Conservation (phyloP, 2,329 filamentous ascomycete genomes). For the Helotiales sp. region DNA sequence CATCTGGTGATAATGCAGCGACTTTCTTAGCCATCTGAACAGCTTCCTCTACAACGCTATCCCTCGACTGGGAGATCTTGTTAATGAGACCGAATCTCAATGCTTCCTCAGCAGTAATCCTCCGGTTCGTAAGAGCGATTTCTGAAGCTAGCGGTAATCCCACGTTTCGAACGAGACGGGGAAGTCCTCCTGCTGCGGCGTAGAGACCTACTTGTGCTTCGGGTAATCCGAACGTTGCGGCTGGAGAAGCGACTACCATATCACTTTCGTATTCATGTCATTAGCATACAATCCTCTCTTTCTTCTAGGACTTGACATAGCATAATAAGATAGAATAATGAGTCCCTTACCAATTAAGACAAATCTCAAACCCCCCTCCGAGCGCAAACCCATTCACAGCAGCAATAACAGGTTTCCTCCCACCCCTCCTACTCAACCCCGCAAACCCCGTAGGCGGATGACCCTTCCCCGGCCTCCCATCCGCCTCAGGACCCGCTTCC, state of each 20-base stretch:
- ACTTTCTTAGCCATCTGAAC: constrained; percentile 62
- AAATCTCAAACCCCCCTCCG: constrained; percentile 76
- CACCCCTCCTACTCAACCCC: constrained; percentile 64
- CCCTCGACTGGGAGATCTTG: constrained; percentile 50
- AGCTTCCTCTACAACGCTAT: constrained; percentile 53
- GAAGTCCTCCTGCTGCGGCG: constrained; percentile 69
- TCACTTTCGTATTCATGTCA: too few relatives aligned
- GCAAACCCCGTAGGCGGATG: constrained; percentile 54
- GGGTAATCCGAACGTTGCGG: constrained; percentile 67
- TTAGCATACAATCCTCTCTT: not conserved
- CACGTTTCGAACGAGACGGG: constrained; percentile 62
- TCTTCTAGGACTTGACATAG: too few relatives aligned
- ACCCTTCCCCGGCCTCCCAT: constrained; percentile 28
- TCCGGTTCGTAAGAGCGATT: constrained; percentile 65
- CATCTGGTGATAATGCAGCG: constrained; percentile 68
- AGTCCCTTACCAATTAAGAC: constrained; percentile 47
- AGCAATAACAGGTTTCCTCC: constrained; percentile 74
- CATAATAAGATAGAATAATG: too few relatives aligned
- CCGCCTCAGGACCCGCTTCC: constrained; percentile 4
- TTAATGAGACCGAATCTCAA: constrained; percentile 67
- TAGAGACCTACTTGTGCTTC: constrained; percentile 71
- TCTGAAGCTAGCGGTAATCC: constrained; percentile 69
- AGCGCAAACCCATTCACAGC: constrained; percentile 77
- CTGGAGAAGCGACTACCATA: constrained; percentile 61
- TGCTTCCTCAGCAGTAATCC: constrained; percentile 60